Evolutionary conservation across 192 early-diverging fungal genomes (phyloP), one percentile per base, ranked within the genome.

Genomic region (Kickxella alabastrina): DNA sequence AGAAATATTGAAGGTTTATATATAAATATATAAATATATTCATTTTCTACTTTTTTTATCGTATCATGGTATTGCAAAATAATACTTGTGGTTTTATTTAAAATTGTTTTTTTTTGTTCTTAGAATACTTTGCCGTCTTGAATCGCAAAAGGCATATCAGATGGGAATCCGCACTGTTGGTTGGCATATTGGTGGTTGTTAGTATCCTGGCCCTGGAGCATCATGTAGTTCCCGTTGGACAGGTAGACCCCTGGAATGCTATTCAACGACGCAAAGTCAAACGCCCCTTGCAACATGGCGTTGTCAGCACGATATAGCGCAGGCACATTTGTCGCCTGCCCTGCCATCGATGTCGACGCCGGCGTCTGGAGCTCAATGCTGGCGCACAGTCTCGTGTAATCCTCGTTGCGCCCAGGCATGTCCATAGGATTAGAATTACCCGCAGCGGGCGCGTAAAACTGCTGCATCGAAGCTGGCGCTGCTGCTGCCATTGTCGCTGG

Each of bases 101-200:
- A n/a, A n/a, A n/a, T n/a, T n/a, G n/a, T n/a, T n/a, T n/a, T n/a
- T n/a, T n/a, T n/a, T 27, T 18, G n/a, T 8, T 6, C 6, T 25
- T 32, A 65, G 40, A 58, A 65, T 2, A 58, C 55, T 36, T 40
- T 52, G 55, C 49, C 54, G 15, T 52, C 29, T 28, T 46, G 29
- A 10, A 41, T 17, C 19, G 32, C 14, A 27, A 44, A 18, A 4
- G 27, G 34, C 14, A 52, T 14, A 34, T 59, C 57, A 4, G 42
- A 17, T 8, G 27, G 26, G 13, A 51, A 52, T 19, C 39, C 39
- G 35, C 23, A 43, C 25, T 53, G 52, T 18, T 39, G 43, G 6
- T 15, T n/a, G n/a, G n/a, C 43, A 18, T 10, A 8, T 21, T 25
- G 21, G 17, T 40, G 18, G 26, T 31, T 10, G 39, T 15, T 10